Conservation (phyloP, 305 asterid genomes). For the Solanum hybrid region DNA sequence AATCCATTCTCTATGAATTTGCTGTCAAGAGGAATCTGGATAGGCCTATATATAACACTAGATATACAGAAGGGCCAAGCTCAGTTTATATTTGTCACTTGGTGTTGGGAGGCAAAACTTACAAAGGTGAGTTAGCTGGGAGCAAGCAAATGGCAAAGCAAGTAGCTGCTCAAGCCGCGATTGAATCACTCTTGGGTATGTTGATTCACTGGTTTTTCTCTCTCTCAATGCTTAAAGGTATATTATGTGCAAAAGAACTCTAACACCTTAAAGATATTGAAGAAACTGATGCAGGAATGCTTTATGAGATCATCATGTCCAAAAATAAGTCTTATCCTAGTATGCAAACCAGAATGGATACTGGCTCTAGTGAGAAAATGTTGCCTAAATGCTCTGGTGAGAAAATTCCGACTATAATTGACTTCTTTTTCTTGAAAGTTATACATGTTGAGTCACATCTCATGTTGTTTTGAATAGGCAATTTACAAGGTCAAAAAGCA, state of each 20-base stretch:
- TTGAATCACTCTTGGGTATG: constrained; percentile 21
- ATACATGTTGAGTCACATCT: not conserved
- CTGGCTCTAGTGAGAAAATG: not conserved
- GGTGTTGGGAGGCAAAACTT: constrained; percentile 15
- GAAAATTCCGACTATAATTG: not conserved
- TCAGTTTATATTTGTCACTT: constrained; percentile 10
- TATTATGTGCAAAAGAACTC: not conserved
- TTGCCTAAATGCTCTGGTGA: not conserved
- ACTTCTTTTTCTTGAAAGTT: not conserved
- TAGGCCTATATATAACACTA: constrained; percentile 14
- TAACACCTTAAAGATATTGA: not conserved
- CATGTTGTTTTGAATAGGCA: constrained; percentile 1
- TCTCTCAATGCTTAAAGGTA: not conserved
- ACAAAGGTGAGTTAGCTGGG: constrained; percentile 13
- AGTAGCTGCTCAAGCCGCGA: constrained; percentile 17
- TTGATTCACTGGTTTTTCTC: not conserved
- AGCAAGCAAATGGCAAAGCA: constrained; percentile 30
- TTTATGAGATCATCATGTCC: constrained; percentile 15
- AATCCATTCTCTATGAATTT: constrained; percentile 25
- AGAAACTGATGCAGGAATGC: constrained; percentile 22
- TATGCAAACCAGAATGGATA: not conserved
- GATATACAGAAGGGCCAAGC: not conserved
- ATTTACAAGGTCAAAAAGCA: not conserved
- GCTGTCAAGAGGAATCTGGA: constrained; percentile 18
- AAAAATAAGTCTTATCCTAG: constrained; percentile 9